phyloP scores from a whole-genome alignment of 78 protist genomes.

The Carpediemonas membranifera region DNA sequence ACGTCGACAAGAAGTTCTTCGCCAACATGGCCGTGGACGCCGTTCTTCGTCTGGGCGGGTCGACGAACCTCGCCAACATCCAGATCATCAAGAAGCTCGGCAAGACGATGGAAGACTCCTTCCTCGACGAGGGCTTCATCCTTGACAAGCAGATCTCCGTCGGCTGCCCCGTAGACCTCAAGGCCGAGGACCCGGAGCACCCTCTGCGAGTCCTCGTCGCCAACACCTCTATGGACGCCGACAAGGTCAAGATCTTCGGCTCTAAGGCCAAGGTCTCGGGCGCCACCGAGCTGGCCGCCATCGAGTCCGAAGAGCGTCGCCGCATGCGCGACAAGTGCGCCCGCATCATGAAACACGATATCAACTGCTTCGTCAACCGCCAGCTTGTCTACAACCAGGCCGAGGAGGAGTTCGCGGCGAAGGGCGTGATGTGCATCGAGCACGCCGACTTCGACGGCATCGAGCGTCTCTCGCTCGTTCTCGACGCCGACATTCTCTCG shows the following conservation, averaged over 20 bases:
- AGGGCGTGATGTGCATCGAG: constrained; percentile 63
- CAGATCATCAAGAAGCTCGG: constrained; percentile 76
- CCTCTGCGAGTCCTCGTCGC: constrained; percentile 86
- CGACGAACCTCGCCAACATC: constrained; percentile 3
- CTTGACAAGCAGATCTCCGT: constrained; percentile 89
- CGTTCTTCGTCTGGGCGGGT: constrained; percentile 59
- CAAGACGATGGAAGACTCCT: constrained; percentile 76
- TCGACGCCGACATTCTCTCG: constrained; percentile 69
- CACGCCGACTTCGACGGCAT: constrained; percentile 99
- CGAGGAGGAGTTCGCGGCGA: constrained; percentile 79
- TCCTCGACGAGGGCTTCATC: constrained; percentile 88
- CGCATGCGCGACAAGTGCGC: constrained; percentile 50
- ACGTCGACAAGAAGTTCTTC: constrained; percentile 71
- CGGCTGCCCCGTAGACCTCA: no score
- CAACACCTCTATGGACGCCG: constrained; percentile 98
- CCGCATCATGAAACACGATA: constrained; percentile 62
- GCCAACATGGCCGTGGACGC: constrained; percentile 88
- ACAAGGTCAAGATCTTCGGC: constrained; percentile 94
- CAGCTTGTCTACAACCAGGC: constrained; percentile 96
- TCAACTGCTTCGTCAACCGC: constrained; percentile 90
- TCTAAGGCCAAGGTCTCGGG: constrained; percentile 58
- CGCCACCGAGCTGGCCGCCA: constrained; percentile 9
- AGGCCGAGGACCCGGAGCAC: no score
- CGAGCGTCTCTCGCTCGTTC: constrained; percentile 64
- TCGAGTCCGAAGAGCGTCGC: constrained; percentile 67